phyloP scores from a whole-genome alignment of 2,329 filamentous ascomycete genomes.

The Ascosphaera acerosa region DNA sequence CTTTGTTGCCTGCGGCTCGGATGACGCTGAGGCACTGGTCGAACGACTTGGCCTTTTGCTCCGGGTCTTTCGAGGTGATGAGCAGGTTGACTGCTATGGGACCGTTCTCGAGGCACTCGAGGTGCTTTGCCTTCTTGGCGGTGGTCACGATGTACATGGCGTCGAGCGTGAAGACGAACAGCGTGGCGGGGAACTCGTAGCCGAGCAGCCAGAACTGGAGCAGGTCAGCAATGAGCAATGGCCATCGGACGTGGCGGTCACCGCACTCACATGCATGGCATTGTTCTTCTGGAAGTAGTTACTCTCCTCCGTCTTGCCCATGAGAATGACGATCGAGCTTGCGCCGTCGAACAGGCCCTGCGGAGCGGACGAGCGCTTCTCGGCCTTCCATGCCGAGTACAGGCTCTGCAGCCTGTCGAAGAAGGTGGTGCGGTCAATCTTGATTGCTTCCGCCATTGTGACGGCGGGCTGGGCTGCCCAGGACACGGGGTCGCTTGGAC shows the following conservation, averaged over 20 bases:
- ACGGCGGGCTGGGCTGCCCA: no score
- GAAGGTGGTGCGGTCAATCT: constrained; percentile 83
- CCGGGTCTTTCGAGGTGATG: constrained; percentile 72
- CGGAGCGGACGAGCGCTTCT: constrained; percentile 67
- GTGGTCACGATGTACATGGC: constrained; percentile 83
- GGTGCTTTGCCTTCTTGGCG: constrained; percentile 88
- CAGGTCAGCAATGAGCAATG: constrained; percentile 6
- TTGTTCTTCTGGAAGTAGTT: constrained; percentile 87
- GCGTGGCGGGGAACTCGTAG: constrained; percentile 91
- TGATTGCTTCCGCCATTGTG: constrained; percentile 53
- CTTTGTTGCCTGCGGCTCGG: constrained; percentile 72
- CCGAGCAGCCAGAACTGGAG: constrained; percentile 85
- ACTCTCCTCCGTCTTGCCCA: constrained; percentile 83
- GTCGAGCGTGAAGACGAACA: constrained; percentile 78
- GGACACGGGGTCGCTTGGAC: background rate
- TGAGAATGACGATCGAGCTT: constrained; percentile 64
- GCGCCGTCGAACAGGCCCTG: constrained; percentile 57
- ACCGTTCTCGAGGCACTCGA: constrained; percentile 75
- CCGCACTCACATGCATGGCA: constrained; percentile 58
- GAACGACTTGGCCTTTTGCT: constrained; percentile 79
- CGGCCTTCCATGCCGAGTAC: constrained; percentile 80
- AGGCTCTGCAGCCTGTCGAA: constrained; percentile 79
- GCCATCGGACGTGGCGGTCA: background rate
- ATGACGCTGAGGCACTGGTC: constrained; percentile 62
- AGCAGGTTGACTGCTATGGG: constrained; percentile 83